Evolutionary conservation across 345 rosid species (phyloP).

Genomic region (Salix arbutifolia): DNA sequence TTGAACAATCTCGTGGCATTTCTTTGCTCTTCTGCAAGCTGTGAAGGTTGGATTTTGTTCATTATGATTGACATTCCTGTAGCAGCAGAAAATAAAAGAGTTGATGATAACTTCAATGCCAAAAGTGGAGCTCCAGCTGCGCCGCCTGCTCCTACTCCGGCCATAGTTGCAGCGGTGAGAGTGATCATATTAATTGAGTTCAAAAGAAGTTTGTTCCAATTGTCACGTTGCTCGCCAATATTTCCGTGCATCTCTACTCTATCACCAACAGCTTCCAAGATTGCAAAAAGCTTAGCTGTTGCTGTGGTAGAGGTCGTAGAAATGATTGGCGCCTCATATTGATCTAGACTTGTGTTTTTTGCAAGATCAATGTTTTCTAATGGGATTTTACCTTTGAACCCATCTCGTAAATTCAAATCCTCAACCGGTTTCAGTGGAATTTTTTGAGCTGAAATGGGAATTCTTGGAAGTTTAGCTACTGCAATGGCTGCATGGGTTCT

Average conservation of each 20-base stretch:
- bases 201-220: conserved; percentile 60
- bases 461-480: conserved; percentile 38
- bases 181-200: conserved; percentile 66
- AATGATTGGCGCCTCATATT: not conserved
- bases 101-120: conserved; percentile 42
- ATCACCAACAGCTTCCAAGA: conserved; percentile 55
- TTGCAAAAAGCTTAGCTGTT: conserved; percentile 35
- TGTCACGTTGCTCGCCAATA: conserved; percentile 55
- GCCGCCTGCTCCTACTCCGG: conserved; percentile 38
- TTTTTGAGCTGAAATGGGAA: conserved; percentile 30
- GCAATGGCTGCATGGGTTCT: conserved; percentile 33
- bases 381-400: conserved; percentile 6
- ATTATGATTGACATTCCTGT: conserved; percentile 26
- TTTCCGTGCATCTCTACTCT: conserved; percentile 70
- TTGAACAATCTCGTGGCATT: conserved; percentile 31
- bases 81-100: conserved; percentile 29
- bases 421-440: not conserved
- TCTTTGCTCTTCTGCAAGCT: conserved; percentile 44
- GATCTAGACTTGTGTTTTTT: not conserved
- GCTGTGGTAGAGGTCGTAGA: conserved; percentile 4
- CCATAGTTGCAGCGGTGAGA: conserved; percentile 53
- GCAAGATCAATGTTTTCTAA: not conserved
- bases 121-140: conserved; percentile 23
- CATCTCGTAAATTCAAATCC: conserved; percentile 4
- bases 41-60: conserved; percentile 44